These are phyloP conservation scores for Parasarocladium wereldwijsianum DNA, from an alignment of 2,329 filamentous ascomycete species.

Conservation along the genomic window DNA sequence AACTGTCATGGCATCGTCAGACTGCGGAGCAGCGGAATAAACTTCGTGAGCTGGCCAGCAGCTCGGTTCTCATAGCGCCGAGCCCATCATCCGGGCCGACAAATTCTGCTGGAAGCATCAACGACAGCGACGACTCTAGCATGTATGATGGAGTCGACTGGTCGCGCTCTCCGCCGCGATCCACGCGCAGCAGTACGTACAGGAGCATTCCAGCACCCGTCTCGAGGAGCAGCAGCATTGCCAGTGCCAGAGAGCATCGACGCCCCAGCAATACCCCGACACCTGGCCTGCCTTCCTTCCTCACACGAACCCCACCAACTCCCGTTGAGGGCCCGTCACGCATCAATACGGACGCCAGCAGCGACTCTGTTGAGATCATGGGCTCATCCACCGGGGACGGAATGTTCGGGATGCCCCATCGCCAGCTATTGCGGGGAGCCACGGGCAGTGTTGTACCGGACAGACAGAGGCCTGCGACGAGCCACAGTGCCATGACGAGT, in stretches of 20 bases:
- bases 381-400: constrained; percentile 19
- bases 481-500: constrained; percentile 14
- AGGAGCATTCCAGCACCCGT: constrained; percentile 30
- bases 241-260: constrained; percentile 28
- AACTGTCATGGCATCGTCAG: constrained; percentile 79
- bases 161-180: constrained; percentile 42
- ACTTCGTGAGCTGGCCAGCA: constrained; percentile 72
- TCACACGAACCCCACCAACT: constrained; percentile 33
- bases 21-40: constrained; percentile 64
- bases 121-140: constrained; percentile 43
- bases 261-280: constrained; percentile 12
- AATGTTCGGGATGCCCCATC: constrained; percentile 7
- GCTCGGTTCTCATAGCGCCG: constrained; percentile 46
- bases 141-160: constrained; percentile 39
- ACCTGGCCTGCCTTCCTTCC: constrained; percentile 21
- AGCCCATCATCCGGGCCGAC: constrained; percentile 21
- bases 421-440: constrained; percentile 5
- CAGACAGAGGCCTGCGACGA: constrained; percentile 16
- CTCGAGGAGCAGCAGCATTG: constrained; percentile 36
- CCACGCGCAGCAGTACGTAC: constrained; percentile 31
- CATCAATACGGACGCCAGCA: constrained; percentile 5
- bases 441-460: background rate
- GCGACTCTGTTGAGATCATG: constrained; percentile 14
- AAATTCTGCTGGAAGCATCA: constrained; percentile 25
- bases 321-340: constrained; percentile 15